phyloP scores from a whole-genome alignment of 306 rosid species.

The Mimosa bimucronata region DNA sequence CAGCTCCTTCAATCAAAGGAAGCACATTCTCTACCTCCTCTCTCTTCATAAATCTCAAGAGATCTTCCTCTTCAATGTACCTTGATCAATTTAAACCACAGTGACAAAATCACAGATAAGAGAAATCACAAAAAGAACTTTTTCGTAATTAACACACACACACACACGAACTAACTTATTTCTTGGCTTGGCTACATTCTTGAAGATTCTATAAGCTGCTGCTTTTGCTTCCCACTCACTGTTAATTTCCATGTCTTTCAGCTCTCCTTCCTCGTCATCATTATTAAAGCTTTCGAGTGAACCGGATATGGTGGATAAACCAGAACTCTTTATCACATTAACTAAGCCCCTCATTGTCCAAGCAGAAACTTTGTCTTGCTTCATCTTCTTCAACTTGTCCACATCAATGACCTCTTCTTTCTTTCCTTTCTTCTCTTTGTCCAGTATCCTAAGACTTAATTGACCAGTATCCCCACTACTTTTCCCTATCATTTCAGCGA shows the following conservation, averaged over 20 bases:
- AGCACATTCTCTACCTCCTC: slow-evolving; percentile 63
- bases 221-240: slow-evolving; percentile 86
- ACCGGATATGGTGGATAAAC: slow-evolving; percentile 63
- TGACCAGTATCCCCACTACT: slow-evolving; percentile 41
- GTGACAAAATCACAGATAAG: background rate
- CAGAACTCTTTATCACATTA: slow-evolving; percentile 64
- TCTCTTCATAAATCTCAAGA: slow-evolving; percentile 59
- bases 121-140: slow-evolving; percentile 10
- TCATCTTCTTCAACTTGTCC: slow-evolving; percentile 76
- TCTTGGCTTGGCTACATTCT: slow-evolving; percentile 57
- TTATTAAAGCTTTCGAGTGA: slow-evolving; percentile 46
- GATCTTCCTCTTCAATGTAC: slow-evolving; percentile 72
- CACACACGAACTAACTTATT: slow-evolving; percentile 49
- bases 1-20: slow-evolving; percentile 66
- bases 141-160: too few relatives aligned
- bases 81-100: slow-evolving; percentile 37
- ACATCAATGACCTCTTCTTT: slow-evolving; percentile 81
- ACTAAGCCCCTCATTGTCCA: slow-evolving; percentile 88
- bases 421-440: slow-evolving; percentile 42
- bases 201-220: slow-evolving; percentile 65
- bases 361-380: slow-evolving; percentile 76
- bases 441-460: slow-evolving; percentile 57
- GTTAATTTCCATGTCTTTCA: slow-evolving; percentile 62
- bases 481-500: slow-evolving; percentile 53
- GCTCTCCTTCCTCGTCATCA: slow-evolving; percentile 60